These are phyloP conservation scores for Fusarium sp. DNA, from an alignment of 2,329 filamentous ascomycete species.

Conservation along the genomic window DNA sequence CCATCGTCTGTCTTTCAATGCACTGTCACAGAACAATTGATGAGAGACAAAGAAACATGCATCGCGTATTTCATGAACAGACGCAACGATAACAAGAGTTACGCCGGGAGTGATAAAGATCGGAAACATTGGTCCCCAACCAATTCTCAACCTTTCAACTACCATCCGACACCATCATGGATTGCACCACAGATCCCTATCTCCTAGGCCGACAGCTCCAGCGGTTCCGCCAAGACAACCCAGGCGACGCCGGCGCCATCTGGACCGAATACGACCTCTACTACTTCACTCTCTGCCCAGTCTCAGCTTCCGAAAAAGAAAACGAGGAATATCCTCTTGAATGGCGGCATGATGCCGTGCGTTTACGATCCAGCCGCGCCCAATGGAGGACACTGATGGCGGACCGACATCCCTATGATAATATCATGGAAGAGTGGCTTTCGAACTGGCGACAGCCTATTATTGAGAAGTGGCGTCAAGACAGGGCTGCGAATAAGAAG, in stretches of 20 bases:
- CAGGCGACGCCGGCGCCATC: accelerated
- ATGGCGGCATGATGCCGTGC: not conserved
- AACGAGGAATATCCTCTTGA: not conserved
- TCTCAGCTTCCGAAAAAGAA: accelerated
- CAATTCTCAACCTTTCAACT: not conserved
- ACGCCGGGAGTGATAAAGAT: not conserved
- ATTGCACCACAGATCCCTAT: not conserved
- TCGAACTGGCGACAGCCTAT: not conserved
- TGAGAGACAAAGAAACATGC: not conserved
- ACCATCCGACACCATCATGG: not conserved
- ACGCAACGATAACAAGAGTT: not conserved
- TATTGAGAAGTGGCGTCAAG: not conserved
- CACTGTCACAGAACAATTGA: not conserved
- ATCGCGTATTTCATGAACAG: not conserved
- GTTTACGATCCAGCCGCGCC: not conserved
- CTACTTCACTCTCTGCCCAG: not conserved
- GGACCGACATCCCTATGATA: not conserved
- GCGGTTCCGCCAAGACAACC: not conserved
- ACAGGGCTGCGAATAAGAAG: not conserved
- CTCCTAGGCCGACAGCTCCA: not conserved
- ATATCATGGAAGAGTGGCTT: not conserved
- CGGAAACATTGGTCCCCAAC: too few species aligned
- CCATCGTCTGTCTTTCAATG: accelerated
- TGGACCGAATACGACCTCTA: not conserved
- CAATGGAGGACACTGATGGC: not conserved